Evolutionary conservation across 1,139 yeast species (phyloP).

Genomic region (Dujonia santamariae): DNA sequence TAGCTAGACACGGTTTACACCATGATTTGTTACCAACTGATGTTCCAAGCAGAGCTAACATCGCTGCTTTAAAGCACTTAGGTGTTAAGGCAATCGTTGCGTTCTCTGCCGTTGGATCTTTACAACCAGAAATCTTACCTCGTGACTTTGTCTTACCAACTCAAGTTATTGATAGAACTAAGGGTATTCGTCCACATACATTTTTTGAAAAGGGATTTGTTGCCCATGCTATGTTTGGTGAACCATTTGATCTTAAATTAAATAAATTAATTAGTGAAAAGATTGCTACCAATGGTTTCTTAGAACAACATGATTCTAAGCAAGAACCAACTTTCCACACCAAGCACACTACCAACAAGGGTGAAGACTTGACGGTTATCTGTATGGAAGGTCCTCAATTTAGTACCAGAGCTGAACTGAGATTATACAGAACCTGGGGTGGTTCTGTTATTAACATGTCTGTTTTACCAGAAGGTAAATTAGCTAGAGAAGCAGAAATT

Average conservation of each 20-base stretch:
- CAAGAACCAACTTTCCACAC: slow-evolving; percentile 54
- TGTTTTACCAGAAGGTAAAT: slow-evolving; percentile 90
- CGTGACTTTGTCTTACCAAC: slow-evolving; percentile 94
- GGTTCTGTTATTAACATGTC: slow-evolving; percentile 97
- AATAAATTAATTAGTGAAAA: slow-evolving; percentile 61
- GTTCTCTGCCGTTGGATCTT: slow-evolving; percentile 94
- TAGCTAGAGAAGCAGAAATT: slow-evolving; percentile 96
- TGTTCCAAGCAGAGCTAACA: slow-evolving; percentile 91
- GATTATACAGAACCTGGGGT: slow-evolving; percentile 83
- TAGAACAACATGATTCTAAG: slow-evolving; percentile 47
- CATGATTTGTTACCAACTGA: slow-evolving; percentile 89
- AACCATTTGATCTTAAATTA: slow-evolving; percentile 82
- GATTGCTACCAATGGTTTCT: slow-evolving; percentile 48
- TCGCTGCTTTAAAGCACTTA: slow-evolving; percentile 85
- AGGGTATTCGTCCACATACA: slow-evolving; percentile 88
- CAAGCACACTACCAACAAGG: slow-evolving; percentile 43
- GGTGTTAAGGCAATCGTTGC: slow-evolving; percentile 90
- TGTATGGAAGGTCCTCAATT: slow-evolving; percentile 99
- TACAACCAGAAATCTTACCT: slow-evolving; percentile 84
- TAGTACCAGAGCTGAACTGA: slow-evolving; percentile 95
- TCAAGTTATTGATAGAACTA: slow-evolving; percentile 94
- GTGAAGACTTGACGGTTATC: slow-evolving; percentile 63
- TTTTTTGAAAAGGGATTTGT: slow-evolving; percentile 92
- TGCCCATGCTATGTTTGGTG: slow-evolving; percentile 96
- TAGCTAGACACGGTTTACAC: slow-evolving; percentile 90